phyloP scores from a whole-genome alignment of 768 basidiomycete genomes.

The Boletus sensibilis region DNA sequence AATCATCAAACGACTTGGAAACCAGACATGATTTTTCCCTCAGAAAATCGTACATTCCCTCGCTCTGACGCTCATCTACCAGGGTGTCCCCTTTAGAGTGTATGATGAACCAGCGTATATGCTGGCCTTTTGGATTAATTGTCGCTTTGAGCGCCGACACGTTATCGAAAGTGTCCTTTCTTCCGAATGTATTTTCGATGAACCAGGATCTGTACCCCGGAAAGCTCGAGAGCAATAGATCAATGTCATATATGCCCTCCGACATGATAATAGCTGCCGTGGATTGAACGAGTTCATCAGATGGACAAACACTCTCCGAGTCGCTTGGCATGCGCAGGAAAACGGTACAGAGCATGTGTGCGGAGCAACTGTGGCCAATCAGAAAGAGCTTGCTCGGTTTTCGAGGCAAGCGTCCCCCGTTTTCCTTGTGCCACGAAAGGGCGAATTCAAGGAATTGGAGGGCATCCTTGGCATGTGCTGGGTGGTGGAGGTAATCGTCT shows the following conservation, averaged over 20 bases:
- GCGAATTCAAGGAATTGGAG: slow-evolving; percentile 63
- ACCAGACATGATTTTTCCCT: slow-evolving; percentile 28
- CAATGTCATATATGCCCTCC: slow-evolving; percentile 79
- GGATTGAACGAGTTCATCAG: slow-evolving; percentile 40
- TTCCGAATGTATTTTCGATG: slow-evolving; percentile 62
- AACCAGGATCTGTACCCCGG: slow-evolving; percentile 72
- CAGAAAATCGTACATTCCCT: slow-evolving; percentile 59
- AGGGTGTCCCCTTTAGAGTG: slow-evolving; percentile 74
- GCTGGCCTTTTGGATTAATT: slow-evolving; percentile 32
- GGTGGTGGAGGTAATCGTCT: slow-evolving; percentile 52
- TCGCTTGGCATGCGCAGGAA: slow-evolving; percentile 50
- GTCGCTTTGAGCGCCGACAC: slow-evolving; percentile 47
- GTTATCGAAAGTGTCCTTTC: slow-evolving; percentile 43
- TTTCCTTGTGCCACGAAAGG: slow-evolving; percentile 37
- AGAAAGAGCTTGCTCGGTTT: slow-evolving; percentile 50
- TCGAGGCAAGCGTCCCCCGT: slow-evolving; percentile 28
- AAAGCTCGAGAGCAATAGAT: slow-evolving; percentile 59
- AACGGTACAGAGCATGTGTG: slow-evolving; percentile 75
- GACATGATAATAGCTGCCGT: slow-evolving; percentile 60
- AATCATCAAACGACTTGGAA: slow-evolving; percentile 36
- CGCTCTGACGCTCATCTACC: slow-evolving; percentile 61
- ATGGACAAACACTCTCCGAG: slow-evolving; percentile 40
- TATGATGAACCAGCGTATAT: slow-evolving; percentile 65
- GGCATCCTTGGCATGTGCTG: slow-evolving; percentile 66
- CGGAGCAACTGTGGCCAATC: slow-evolving; percentile 79